Evolutionary conservation across 768 basidiomycete genomes (phyloP).

Genomic region (Pholiota microspora): DNA sequence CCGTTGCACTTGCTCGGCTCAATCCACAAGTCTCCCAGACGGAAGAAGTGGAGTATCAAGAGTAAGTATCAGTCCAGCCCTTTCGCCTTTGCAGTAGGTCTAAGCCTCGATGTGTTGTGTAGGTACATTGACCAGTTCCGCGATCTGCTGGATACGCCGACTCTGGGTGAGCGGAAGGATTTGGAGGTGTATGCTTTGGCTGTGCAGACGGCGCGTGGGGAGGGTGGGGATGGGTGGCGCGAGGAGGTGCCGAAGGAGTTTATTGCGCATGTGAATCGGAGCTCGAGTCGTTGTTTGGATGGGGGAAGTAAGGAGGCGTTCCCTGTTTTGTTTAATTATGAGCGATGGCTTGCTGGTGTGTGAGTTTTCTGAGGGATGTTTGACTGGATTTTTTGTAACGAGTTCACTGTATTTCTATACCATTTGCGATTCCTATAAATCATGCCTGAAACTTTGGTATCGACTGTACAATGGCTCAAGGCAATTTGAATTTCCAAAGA

Average conservation of each 20-base stretch:
- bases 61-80: conserved; percentile 34
- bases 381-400: no score
- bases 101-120: background rate
- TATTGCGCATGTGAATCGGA: conserved; percentile 41
- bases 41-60: conserved; percentile 73
- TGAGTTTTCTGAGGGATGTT: no score
- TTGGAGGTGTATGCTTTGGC: conserved; percentile 53
- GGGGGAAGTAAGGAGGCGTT: conserved; percentile 59
- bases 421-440: no score
- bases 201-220: conserved; percentile 47
- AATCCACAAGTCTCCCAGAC: conserved; percentile 61
- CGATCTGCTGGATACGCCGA: conserved; percentile 58
- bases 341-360: conserved; percentile 37
- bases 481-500: no score
- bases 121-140: conserved; percentile 78
- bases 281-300: conserved; percentile 60
- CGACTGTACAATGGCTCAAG: no score
- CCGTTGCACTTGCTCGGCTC: conserved; percentile 54
- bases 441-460: no score
- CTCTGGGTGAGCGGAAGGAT: conserved; percentile 55
- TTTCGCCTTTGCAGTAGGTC: background rate
- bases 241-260: conserved; percentile 44
- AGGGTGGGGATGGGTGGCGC: conserved; percentile 29
- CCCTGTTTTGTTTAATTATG: conserved; percentile 47
- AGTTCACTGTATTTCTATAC: no score